These are phyloP conservation scores for Scutellaria galericulata DNA, from an alignment of 257 asterid genomes.

Conservation along the genomic window DNA sequence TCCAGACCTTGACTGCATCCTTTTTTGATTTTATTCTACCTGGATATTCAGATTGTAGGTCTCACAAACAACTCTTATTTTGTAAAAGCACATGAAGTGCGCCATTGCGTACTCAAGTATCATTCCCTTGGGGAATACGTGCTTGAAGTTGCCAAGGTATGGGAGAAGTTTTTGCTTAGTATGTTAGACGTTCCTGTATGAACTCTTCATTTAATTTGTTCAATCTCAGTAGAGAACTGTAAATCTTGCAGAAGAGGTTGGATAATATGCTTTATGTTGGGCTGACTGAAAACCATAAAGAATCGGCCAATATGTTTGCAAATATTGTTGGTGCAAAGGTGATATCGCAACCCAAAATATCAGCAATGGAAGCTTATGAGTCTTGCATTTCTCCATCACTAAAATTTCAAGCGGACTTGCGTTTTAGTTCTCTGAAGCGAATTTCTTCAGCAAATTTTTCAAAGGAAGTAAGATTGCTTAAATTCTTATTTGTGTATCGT, in stretches of 20 bases:
- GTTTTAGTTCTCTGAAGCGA: constrained; percentile 63
- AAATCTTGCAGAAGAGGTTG: constrained; percentile 85
- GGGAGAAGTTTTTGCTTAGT: constrained; percentile 26
- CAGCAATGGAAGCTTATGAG: constrained; percentile 69
- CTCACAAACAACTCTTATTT: constrained; percentile 89
- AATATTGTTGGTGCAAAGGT: constrained; percentile 93
- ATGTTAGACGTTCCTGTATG: constrained; percentile 23
- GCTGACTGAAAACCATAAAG: constrained; percentile 90
- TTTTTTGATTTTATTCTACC: constrained; percentile 18
- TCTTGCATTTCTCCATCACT: constrained; percentile 63
- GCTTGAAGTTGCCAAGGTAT: constrained; percentile 93
- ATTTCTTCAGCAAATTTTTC: constrained; percentile 87
- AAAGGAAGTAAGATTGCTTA: constrained; percentile 62
- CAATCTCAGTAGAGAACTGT: constrained; percentile 47
- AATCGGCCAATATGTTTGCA: constrained; percentile 89
- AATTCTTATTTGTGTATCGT: too few species aligned
- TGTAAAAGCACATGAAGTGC: constrained; percentile 82
- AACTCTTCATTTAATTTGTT: constrained; percentile 33
- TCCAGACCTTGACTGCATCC: constrained; percentile 23
- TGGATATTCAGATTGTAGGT: constrained; percentile 64
- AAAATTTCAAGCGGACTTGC: constrained; percentile 62
- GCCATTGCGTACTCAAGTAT: constrained; percentile 79
- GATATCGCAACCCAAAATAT: constrained; percentile 63
- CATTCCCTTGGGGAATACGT: constrained; percentile 77
- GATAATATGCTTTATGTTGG: constrained; percentile 91